phyloP scores from a whole-genome alignment of 1,284 basidiomycete genomes.

The Veloporphyrellus conicus region DNA sequence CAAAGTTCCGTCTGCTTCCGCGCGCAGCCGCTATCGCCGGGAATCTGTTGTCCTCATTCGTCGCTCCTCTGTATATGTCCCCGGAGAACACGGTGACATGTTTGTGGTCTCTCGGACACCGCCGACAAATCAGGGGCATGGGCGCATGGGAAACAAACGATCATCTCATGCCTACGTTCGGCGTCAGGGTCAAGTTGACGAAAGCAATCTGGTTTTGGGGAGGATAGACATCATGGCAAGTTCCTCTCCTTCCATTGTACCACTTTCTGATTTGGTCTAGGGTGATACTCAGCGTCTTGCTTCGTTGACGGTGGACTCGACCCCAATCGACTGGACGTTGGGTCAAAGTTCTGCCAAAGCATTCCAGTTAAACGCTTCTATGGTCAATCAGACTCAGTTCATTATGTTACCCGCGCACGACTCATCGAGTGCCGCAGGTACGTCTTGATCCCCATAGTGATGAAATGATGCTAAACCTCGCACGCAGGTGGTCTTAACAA shows the following conservation, averaged over 20 bases:
- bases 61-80: conserved; percentile 22
- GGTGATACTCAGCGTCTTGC: conserved; percentile 36
- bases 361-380: conserved; percentile 55
- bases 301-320: conserved; percentile 43
- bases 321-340: conserved; percentile 27
- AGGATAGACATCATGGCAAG: conserved; percentile 48
- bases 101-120: conserved; percentile 18
- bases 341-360: conserved; percentile 21
- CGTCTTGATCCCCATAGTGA: neutral
- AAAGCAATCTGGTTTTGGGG: conserved; percentile 37
- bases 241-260: neutral
- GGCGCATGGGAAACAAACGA: neutral
- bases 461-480: neutral
- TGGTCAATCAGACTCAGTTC: conserved; percentile 48
- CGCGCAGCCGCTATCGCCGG: conserved; percentile 20
- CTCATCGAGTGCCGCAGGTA: conserved; percentile 15
- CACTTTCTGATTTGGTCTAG: neutral
- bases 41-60: conserved; percentile 1
- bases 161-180: conserved; percentile 2
- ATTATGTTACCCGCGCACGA: conserved; percentile 34
- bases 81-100: conserved; percentile 22
- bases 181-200: conserved; percentile 16
- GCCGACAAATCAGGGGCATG: conserved; percentile 1
- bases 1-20: conserved; percentile 18
- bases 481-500: conserved; percentile 17